Evolutionary conservation across 345 rosid genomes (phyloP).

Genomic region (Salix purpurea): DNA sequence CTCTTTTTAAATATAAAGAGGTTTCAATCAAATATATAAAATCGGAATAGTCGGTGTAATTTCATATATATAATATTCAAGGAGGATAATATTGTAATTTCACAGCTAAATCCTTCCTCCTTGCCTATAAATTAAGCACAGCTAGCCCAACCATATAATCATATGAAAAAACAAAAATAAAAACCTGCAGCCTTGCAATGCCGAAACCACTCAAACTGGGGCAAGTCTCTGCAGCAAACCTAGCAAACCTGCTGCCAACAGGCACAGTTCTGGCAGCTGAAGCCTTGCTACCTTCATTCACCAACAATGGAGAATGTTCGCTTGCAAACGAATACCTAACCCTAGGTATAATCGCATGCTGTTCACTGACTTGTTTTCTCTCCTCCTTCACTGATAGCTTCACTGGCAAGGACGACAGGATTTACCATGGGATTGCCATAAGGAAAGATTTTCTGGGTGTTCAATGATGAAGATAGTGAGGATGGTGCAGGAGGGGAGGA

Average conservation of each 20-base stretch:
- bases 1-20: too few relatives aligned
- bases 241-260: constrained; percentile 53
- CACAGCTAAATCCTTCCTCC: too few relatives aligned
- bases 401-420: constrained; percentile 23
- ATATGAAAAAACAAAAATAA: too few relatives aligned
- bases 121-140: too few relatives aligned
- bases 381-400: constrained; percentile 56
- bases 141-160: too few relatives aligned
- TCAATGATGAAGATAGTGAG: constrained; percentile 15
- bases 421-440: constrained; percentile 49
- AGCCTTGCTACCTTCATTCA: constrained; percentile 41
- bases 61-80: too few relatives aligned
- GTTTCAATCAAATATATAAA: too few relatives aligned
- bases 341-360: constrained; percentile 15
- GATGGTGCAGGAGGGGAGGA: neutral
- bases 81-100: too few relatives aligned
- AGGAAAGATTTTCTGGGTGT: constrained; percentile 26
- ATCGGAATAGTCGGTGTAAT: too few relatives aligned
- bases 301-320: constrained; percentile 40
- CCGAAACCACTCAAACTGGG: too few relatives aligned
- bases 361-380: constrained; percentile 35
- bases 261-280: constrained; percentile 50
- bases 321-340: constrained; percentile 35
- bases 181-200: too few relatives aligned
- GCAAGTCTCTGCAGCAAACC: constrained; percentile 31